Conservation (phyloP, 2,329 filamentous ascomycete species). For the Fusarium sp. region DNA sequence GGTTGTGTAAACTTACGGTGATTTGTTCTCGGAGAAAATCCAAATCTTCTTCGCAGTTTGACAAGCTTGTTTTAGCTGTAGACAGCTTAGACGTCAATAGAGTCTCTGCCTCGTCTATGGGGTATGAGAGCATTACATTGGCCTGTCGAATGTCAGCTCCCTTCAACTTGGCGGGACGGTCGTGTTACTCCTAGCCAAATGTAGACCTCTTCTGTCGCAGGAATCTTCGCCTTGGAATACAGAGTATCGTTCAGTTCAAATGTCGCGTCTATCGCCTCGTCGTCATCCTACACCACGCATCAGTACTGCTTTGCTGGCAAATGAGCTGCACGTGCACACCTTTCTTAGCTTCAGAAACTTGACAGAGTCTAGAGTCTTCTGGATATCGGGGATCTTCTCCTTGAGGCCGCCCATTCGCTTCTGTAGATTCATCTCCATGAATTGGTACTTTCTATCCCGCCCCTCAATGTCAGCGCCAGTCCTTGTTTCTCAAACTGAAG, state of each 20-base stretch:
- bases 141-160: slow-evolving; percentile 66
- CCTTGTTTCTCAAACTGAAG: slow-evolving; percentile 5
- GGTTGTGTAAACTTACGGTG: slow-evolving; percentile 71
- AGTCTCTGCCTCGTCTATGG: slow-evolving; percentile 85
- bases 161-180: not conserved
- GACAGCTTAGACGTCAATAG: slow-evolving; percentile 82
- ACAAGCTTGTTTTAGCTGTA: slow-evolving; percentile 82
- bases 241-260: slow-evolving; percentile 98
- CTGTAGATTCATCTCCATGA: slow-evolving; percentile 97
- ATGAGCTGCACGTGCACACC: slow-evolving; percentile 57
- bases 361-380: slow-evolving; percentile 94
- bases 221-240: slow-evolving; percentile 87
- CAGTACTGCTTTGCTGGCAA: slow-evolving; percentile 24
- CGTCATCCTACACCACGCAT: slow-evolving; percentile 58
- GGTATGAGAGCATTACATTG: slow-evolving; percentile 98
- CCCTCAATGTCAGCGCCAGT: slow-evolving; percentile 36
- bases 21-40: slow-evolving; percentile 97
- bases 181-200: slow-evolving; percentile 88
- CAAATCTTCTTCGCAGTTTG: slow-evolving; percentile 95
- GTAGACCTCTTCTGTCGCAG: slow-evolving; percentile 90
- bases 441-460: slow-evolving; percentile 90
- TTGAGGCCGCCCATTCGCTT: slow-evolving; percentile 83
- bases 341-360: slow-evolving; percentile 83
- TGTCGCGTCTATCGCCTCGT: slow-evolving; percentile 85
- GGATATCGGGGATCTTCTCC: slow-evolving; percentile 97